Evolutionary conservation across 2,329 filamentous ascomycete genomes (phyloP), one percentile per base, ranked within the genome.

Genomic region (Fulvia fulva): DNA sequence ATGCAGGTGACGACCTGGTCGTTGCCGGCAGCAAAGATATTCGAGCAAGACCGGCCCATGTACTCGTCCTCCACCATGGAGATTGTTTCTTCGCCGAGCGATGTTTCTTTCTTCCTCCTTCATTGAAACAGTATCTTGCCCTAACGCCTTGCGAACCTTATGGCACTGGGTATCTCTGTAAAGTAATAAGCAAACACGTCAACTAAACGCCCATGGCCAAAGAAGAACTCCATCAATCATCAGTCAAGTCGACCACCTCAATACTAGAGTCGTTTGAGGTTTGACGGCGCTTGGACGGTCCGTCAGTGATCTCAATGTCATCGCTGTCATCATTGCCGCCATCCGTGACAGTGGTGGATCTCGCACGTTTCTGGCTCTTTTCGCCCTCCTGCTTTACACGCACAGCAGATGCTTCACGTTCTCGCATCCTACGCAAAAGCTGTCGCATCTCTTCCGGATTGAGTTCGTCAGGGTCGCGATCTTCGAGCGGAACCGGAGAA

Each of bases 221-320:
- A 41, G 16, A 8, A 16, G 1, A 41, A 5, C 5, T n/a, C 7
- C 4, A 19, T 62, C 57, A 72, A 23, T 65, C 61, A 1, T 61
- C 64, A 1, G 67, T 66, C 7, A 69, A 56, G 57, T 69, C 67
- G 25, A 69, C 54, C 19, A 65, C 43, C 37, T 67, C 64, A 16
- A 68, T 34, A 11, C 59, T 62, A n/a, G 64, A 63, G 41, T 66
- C 65, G 22, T 44, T 25, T 2, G 59, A 59, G 3, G 54, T 54
- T 3, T 59, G 59, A 6, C 51, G 28, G 3, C 57, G 60, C 47
- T 58, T 55, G 12, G 58, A 49, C 16, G 47, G 47, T 11, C n/a
- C 26, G 26, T 57, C 46, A 34, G 32, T 56, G 26, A 65, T 23
- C 22, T 52, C n/a, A 32, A 61, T 12, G 14, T 51, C 60, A 58